Conservation (phyloP, 169 alveolate species). For the Eimeria tenella region DNA sequence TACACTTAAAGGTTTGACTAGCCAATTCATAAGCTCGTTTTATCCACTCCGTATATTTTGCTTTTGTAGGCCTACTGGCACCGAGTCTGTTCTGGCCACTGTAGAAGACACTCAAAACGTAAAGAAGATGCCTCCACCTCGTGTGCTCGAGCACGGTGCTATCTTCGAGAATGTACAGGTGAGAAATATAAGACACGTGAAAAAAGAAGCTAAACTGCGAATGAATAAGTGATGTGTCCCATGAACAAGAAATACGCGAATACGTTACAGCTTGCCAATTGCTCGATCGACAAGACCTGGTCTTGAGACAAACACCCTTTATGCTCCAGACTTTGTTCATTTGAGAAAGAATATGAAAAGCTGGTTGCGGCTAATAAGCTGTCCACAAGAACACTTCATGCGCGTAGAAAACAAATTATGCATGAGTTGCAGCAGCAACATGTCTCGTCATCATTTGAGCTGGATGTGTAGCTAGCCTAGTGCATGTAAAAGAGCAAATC, state of each 20-base stretch:
- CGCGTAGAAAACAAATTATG: no score
- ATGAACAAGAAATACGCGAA: not conserved
- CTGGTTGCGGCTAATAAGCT: no score
- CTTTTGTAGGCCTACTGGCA: constrained; percentile 44
- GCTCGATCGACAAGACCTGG: no score
- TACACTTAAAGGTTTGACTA: not conserved
- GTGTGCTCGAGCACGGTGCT: constrained; percentile 25
- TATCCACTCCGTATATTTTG: not conserved
- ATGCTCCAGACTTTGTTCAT: no score
- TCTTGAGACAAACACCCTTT: no score
- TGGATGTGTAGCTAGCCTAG: no score
- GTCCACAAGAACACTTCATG: no score
- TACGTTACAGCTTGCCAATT: not conserved
- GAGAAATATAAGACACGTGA: not conserved
- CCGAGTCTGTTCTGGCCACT: constrained; percentile 20
- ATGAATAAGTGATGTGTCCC: not conserved
- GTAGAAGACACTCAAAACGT: constrained; percentile 58
- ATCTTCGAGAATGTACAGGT: constrained; percentile 71
- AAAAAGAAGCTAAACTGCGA: not conserved
- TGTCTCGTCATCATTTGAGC: no score
- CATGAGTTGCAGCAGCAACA: no score
- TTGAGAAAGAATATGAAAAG: no score
- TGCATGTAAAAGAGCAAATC: no score
- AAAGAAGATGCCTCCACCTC: constrained; percentile 49
- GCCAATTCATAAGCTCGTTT: not conserved